These are phyloP conservation scores for Ceratocystis variospora DNA, from an alignment of 2,329 filamentous ascomycete species.

Conservation along the genomic window DNA sequence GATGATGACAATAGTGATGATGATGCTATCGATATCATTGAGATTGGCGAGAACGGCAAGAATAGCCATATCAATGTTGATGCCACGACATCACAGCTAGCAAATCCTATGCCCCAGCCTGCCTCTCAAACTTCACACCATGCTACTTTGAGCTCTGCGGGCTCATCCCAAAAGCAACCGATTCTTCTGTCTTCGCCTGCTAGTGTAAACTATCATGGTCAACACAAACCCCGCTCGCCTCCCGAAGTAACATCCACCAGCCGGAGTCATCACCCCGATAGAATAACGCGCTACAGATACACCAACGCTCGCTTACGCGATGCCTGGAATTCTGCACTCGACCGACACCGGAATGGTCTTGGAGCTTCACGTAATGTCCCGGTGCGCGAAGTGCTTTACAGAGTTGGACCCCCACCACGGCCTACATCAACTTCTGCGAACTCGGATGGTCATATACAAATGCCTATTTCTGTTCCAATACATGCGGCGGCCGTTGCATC, in stretches of 20 bases:
- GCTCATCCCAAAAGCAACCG: neutral
- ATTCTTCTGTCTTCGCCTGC: neutral
- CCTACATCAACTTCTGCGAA: neutral
- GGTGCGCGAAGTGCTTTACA: conserved; percentile 3
- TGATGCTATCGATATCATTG: neutral
- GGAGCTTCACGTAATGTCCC: neutral
- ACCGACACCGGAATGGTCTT: neutral
- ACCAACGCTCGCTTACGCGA: neutral
- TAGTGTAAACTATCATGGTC: neutral
- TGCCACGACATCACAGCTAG: neutral
- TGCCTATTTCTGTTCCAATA: neutral
- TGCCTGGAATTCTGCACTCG: conserved; percentile 7
- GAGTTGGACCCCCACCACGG: neutral
- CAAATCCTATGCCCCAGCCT: neutral
- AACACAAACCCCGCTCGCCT: neutral
- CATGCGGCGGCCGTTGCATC: neutral
- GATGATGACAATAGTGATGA: conserved; percentile 6
- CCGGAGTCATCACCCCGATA: neutral
- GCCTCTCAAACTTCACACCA: neutral
- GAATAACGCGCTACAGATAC: conserved; percentile 3
- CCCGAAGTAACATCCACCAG: neutral
- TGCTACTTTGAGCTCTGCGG: neutral
- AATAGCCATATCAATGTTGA: neutral
- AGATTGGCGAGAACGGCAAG: conserved; percentile 9
- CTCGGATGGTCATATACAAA: neutral